Conservation (phyloP, 345 rosid genomes). For the Ailanthus altissimus region DNA sequence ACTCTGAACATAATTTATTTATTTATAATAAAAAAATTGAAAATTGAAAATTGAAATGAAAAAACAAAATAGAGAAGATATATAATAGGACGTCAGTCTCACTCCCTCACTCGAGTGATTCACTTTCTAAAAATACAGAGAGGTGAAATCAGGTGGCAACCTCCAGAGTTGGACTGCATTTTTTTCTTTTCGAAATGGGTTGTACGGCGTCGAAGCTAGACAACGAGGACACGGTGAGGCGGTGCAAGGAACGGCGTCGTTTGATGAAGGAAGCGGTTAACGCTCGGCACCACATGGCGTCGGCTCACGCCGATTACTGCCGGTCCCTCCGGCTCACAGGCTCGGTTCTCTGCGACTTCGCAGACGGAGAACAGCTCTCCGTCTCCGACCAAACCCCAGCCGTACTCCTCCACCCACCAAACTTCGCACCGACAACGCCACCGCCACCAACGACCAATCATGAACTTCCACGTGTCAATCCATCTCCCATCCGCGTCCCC, state of each 20-base stretch:
- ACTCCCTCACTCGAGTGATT: not conserved
- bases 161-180: not conserved
- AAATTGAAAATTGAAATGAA: not conserved
- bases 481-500: constrained; percentile 50
- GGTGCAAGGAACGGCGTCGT: constrained; percentile 97
- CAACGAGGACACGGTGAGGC: constrained; percentile 87
- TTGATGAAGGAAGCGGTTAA: constrained; percentile 82
- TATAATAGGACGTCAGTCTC: not conserved
- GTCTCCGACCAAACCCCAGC: constrained; percentile 89
- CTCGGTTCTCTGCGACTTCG: constrained; percentile 80
- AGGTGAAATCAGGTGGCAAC: constrained; percentile 26
- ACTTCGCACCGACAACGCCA: constrained; percentile 19
- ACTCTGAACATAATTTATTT: too few relatives aligned
- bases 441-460: constrained; percentile 19
- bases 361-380: constrained; percentile 70
- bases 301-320: constrained; percentile 94
- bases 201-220: constrained; percentile 92
- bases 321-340: constrained; percentile 85
- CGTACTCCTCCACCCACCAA: constrained; percentile 59
- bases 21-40: not conserved
- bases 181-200: constrained; percentile 52
- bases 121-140: not conserved
- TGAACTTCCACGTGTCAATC: constrained; percentile 43
- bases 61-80: not conserved
- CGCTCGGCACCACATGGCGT: constrained; percentile 84